Evolutionary conservation across 2,329 filamentous ascomycete species (phyloP).

Genomic region (Aureobasidium sp.): DNA sequence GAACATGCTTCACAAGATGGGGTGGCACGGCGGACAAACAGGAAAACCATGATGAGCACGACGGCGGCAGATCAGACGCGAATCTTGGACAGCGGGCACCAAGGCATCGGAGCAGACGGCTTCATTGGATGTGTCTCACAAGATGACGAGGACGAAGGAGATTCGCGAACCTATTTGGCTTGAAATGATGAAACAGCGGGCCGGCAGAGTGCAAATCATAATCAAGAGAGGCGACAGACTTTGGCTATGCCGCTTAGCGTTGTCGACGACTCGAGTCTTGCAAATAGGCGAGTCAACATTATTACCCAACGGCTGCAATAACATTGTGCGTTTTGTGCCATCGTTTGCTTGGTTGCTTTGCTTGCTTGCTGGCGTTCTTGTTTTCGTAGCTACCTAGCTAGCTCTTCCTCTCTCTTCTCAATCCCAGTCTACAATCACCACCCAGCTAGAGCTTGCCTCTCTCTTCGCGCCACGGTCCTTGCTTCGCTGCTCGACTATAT

Average conservation of each 20-base stretch:
- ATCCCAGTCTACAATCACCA: neutral
- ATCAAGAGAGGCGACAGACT: slow-evolving; percentile 8
- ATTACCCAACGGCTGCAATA: slow-evolving; percentile 11
- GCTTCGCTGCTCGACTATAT: neutral
- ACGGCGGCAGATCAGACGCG: neutral
- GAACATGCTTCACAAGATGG: neutral
- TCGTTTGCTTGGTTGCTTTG: slow-evolving; percentile 9
- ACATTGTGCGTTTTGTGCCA: slow-evolving; percentile 9
- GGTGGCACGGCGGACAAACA: neutral
- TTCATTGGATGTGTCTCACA: slow-evolving; percentile 1
- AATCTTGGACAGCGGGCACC: neutral
- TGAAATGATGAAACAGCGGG: slow-evolving; percentile 8
- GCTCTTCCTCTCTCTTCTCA: slow-evolving; percentile 1
- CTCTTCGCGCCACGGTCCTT: neutral
- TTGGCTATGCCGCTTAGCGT: neutral
- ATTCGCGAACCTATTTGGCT: slow-evolving; percentile 1
- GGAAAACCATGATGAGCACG: neutral
- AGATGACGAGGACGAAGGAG: slow-evolving; percentile 1
- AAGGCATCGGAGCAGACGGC: neutral
- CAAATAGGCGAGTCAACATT: slow-evolving; percentile 11
- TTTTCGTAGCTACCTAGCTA: neutral
- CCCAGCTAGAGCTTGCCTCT: neutral
- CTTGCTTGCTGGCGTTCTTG: slow-evolving; percentile 1
- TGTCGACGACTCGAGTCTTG: slow-evolving; percentile 1
- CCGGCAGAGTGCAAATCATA: neutral